A percentile compares a stretch with the other conserved stretches of the same genome.
Conservation (phyloP, 768 basidiomycete genomes). For the Rossbeevera mucosa region DNA sequence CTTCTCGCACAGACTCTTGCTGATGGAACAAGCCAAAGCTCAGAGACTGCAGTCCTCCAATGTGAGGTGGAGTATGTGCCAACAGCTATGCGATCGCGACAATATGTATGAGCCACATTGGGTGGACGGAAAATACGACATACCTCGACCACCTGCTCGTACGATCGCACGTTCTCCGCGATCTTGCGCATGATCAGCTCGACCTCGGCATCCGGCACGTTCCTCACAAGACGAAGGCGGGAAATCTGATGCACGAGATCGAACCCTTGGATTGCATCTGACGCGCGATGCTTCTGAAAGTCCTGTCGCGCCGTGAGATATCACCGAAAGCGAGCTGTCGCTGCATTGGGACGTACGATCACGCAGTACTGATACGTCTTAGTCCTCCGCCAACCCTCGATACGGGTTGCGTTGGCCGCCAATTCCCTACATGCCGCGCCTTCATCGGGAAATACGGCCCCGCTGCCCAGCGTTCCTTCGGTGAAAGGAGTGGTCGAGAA, state of each 20-base stretch:
- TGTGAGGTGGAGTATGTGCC: conserved; percentile 66
- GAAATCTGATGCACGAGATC: conserved; percentile 85
- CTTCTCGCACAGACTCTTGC: conserved; percentile 65
- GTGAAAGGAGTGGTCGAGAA: conserved; percentile 56
- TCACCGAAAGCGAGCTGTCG: not conserved
- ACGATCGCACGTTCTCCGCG: conserved; percentile 65
- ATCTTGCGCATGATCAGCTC: conserved; percentile 71
- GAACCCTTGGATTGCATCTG: conserved; percentile 66
- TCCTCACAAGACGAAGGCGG: conserved; percentile 70
- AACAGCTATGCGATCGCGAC: conserved; percentile 55
- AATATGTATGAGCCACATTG: not conserved
- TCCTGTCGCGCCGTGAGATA: conserved; percentile 47
- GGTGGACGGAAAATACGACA: conserved; percentile 8
- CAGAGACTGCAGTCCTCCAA: conserved; percentile 79
- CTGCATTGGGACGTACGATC: conserved; percentile 44
- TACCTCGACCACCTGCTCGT: conserved; percentile 90
- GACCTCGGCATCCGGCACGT: conserved; percentile 68
- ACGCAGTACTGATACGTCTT: conserved; percentile 72
- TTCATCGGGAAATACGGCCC: conserved; percentile 77
- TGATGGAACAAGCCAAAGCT: conserved; percentile 93
- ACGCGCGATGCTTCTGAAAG: conserved; percentile 49
- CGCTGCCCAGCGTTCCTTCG: conserved; percentile 60
- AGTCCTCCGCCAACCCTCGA: conserved; percentile 91
- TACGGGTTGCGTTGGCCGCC: conserved; percentile 69
- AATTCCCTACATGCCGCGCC: conserved; percentile 62